Evolutionary conservation across 2,329 filamentous ascomycete genomes (phyloP), one percentile per base, ranked within the genome.

Genomic region (Cadophora malorum): DNA sequence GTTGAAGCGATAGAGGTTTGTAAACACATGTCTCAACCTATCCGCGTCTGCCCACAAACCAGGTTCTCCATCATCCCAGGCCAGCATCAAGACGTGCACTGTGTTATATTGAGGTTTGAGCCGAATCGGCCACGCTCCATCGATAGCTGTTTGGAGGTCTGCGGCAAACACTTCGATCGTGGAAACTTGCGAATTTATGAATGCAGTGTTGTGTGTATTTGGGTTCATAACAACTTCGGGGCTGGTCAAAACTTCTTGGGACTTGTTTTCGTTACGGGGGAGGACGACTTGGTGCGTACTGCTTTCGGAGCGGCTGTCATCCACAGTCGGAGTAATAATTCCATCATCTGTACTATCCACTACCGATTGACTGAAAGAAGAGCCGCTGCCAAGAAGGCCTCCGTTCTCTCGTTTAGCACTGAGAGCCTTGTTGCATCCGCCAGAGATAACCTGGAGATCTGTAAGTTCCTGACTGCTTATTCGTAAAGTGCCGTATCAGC

Each of bases 21-120:
- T 19, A 14, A 71, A 64, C 3, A 67, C 61, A 50, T 53, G 33
- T 60, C 49, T 6, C n/a, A 71, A 38, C 4, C 38, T 21, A 10
- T 64, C 14, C 16, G 68, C 38, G 10, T 71, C 68, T 10, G 3
- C 4, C 21, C 53, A 10, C 19, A 69, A 62, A 6, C 64, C 66
- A 9, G 68, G 31, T 35, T 69, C 58, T 49, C 68, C 70, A 8
- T 70, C 68, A 23, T 67, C 61, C 68, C 70, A 71, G 0, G 28
- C 56, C 14, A 71, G 5, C 8, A 71, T 23, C n/a, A 71, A 23
- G 19, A 66, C 70, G 2, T 65, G 50, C 8, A 64, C 66, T 19
- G 61, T 9, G 14, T 64, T 47, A 35, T 70, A 63, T n/a, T 28
- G 53, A 45, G 33, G 45, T 52, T 41, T 33, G 3, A 38, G 49